Base-by-base conservation (phyloP, 1,284 basidiomycete genomes). In the Pseudozyma pruni region DNA sequence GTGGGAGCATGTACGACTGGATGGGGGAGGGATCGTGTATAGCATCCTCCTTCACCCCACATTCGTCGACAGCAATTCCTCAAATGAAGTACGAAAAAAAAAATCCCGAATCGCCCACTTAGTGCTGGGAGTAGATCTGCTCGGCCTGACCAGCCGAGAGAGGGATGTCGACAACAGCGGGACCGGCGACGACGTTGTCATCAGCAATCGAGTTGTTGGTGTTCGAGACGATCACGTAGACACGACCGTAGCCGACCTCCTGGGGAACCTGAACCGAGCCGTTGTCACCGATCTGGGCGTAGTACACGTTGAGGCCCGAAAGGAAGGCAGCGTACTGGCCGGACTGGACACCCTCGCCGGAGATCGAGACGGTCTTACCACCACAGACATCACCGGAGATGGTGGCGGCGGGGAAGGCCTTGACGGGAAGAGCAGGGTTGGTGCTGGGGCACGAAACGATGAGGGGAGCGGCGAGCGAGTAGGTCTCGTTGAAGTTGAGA, bases 381-480 rank as follows among this genome's bases (percentile, higher is more conserved):
- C 58, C 23, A 49, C 56, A 55, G 6, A 47, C 47, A 2, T 72
- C 37, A 37, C 55, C 64, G 41, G 45, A 51, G 40, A 86, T 84
- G 6, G 78, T 66, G 29, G 54, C 83, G 6, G 81, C 59, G 33
- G 84, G 85, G 83, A 84, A 86, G 25, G 84, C 83, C 57, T 73
- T 81, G 61, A 84, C 83, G 54, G 82, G 84, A 19, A 86, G 84
- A 1, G 82, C 69, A 2, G 84, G 81, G 77, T 87, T 87, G 48
- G 82, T 74, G 2, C 72, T 49, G 0, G 89, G 88, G 83, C 88
- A 89, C 8, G 48, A 58, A 38, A 66, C 82, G 81, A 85, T 84
- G 59, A 85, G 81, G 6, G 80, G 72, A 2, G 84, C 83, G 40
- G 82, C 83, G 25, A 84, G 74, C 22, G 83, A 81, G 76, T 78